Evolutionary conservation across 2,329 filamentous ascomycete species (phyloP).

Genomic region (Metarhizium guizhouense): DNA sequence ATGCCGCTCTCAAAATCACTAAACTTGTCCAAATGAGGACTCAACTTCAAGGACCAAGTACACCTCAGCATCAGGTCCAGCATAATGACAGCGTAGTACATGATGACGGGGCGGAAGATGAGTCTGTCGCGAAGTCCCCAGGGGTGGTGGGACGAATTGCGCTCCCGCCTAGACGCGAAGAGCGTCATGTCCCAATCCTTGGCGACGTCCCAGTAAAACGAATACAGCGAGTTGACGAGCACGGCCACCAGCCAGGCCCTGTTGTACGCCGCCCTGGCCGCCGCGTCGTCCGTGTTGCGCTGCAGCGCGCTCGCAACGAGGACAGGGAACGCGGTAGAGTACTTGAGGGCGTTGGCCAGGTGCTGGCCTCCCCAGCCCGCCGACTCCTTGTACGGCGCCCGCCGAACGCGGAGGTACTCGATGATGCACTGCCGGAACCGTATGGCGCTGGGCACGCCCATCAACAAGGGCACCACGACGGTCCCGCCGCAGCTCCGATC

Average conservation of each 20-base stretch:
- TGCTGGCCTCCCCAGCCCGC: constrained; percentile 76
- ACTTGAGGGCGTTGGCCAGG: constrained; percentile 89
- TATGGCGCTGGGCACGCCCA: constrained; percentile 74
- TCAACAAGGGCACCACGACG: constrained; percentile 73
- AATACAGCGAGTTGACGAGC: constrained; percentile 78
- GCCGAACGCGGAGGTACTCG: constrained; percentile 67
- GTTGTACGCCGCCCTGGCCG: constrained; percentile 35
- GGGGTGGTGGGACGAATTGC: constrained; percentile 56
- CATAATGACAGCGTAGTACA: constrained; percentile 77
- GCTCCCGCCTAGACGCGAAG: constrained; percentile 51
- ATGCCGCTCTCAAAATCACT: constrained; percentile 83
- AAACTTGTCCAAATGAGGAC: constrained; percentile 71
- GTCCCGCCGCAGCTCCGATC: constrained; percentile 74
- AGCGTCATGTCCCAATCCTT: constrained; percentile 95
- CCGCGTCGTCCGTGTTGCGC: constrained; percentile 43
- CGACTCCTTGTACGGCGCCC: constrained; percentile 43
- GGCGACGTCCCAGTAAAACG: constrained; percentile 97
- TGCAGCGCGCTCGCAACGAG: constrained; percentile 72
- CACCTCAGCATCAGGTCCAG: constrained; percentile 76
- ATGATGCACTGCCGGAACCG: constrained; percentile 87
- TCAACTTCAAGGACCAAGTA: constrained; percentile 86
- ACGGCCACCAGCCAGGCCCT: constrained; percentile 62
- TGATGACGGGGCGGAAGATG: constrained; percentile 58
- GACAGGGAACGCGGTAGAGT: constrained; percentile 88
- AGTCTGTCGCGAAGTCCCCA: constrained; percentile 70